Evolutionary conservation across 2,329 filamentous ascomycete species (phyloP).

Genomic region (Teratosphaeria destructans): DNA sequence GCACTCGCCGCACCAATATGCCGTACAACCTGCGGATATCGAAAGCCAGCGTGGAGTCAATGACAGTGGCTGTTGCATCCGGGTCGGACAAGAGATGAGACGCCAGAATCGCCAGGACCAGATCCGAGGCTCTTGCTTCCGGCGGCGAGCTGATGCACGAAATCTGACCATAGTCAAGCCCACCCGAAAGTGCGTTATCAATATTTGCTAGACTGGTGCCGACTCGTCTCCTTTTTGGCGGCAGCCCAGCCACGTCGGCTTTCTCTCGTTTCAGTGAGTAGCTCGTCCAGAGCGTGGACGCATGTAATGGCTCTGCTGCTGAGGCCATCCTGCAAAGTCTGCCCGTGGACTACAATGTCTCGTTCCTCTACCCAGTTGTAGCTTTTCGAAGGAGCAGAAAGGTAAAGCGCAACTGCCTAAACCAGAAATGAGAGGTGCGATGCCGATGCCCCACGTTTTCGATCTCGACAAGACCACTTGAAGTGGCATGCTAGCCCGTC

Average conservation of each 20-base stretch:
- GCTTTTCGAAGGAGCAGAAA: conserved; percentile 3
- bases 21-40: conserved; percentile 32
- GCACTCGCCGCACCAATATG: conserved; percentile 2
- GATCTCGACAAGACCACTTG: background rate
- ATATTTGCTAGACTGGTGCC: conserved; percentile 9
- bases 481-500: too few relatives aligned
- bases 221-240: background rate
- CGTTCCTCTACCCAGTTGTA: background rate
- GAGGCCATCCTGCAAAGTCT: conserved; percentile 1
- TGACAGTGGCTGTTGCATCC: conserved; percentile 28
- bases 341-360: background rate
- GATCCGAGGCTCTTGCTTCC: conserved; percentile 13
- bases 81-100: conserved; percentile 27
- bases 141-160: conserved; percentile 27
- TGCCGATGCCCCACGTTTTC: background rate
- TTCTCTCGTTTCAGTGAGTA: background rate
- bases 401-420: conserved; percentile 12
- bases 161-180: conserved; percentile 27
- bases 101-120: conserved; percentile 28
- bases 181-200: conserved; percentile 29
- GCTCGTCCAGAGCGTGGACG: conserved; percentile 9
- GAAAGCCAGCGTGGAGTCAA: conserved; percentile 38
- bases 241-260: background rate
- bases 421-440: background rate
- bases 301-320: conserved; percentile 13